Percentiles rank a stretch among this genome's conserved stretches.
phyloP scores from a whole-genome alignment of 768 basidiomycete species.

The Phanerochaete sordida region DNA sequence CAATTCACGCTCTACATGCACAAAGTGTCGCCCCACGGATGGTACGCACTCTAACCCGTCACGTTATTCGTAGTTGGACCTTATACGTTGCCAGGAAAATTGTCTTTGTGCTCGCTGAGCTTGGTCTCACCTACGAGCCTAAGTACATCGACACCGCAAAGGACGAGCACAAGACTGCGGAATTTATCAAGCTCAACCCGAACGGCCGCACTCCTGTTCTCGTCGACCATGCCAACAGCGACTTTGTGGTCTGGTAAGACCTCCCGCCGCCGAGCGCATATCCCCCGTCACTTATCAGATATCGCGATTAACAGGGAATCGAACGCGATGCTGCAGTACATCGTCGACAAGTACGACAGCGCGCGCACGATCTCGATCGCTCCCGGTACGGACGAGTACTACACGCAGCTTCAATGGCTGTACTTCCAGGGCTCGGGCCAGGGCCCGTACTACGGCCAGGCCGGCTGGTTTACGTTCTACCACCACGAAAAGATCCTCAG shows the following conservation, averaged over 20 bases:
- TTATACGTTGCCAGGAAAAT: conserved; percentile 17
- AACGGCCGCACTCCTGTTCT: conserved; percentile 35
- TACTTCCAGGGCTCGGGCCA: conserved; percentile 35
- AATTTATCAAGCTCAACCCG: conserved; percentile 24
- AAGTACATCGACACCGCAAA: conserved; percentile 22
- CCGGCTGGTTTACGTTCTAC: conserved; percentile 22
- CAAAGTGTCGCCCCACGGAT: conserved; percentile 18
- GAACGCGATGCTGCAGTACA: no score
- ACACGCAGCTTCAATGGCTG: conserved; percentile 34
- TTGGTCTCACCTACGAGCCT: conserved; percentile 24
- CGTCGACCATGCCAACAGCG: conserved; percentile 28
- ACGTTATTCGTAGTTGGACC: no score
- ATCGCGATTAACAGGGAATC: no score
- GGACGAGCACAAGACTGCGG: conserved; percentile 22
- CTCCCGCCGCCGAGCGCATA: no score
- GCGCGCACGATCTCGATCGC: no score
- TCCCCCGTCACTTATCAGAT: no score
- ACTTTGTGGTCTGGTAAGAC: conserved; percentile 27
- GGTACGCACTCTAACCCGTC: conserved; percentile 10
- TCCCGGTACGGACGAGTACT: conserved; percentile 14
- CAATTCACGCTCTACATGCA: conserved; percentile 24
- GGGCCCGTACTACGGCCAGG: conserved; percentile 28
- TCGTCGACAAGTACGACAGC: no score
- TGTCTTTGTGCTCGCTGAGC: conserved; percentile 21
- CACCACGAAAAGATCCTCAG: conserved; percentile 26